Base-by-base conservation (phyloP, 768 basidiomycete genomes). In the Hirschioporus abietinus region DNA sequence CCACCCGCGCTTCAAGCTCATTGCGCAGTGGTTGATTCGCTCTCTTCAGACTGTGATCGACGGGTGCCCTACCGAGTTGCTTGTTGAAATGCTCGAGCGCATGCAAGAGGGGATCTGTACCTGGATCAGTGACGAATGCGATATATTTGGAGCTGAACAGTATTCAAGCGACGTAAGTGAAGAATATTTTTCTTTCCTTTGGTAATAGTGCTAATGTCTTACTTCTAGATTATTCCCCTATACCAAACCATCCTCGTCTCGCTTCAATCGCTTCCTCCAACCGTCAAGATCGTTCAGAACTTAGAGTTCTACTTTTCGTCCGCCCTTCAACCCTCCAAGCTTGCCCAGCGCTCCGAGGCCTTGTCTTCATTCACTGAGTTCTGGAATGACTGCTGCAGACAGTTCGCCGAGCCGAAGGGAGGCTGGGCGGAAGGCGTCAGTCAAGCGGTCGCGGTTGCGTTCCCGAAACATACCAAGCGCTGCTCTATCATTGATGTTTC, bases 81-180 rank as follows among this genome's bases (percentile, higher is more conserved):
- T 81, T 58, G 68, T 80, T 24, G 74, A 76, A 25, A 70, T 89
- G 57, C 72, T 91, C 62, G 80, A 83, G 61, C 66, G 73, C 15
- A 66, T 86, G 17, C 82, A 86, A 68, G 88, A 86, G 0, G 86
- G 88, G 10, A 63, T 90, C 26, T 72, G 78, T 58, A 69, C 80
- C 17, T 93, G 91, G 92, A 73, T 92, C 34, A 79, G 82, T 23
- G 91, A 93, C 74, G 84, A 87, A 63, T 77, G 75, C 58, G 71
- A 73, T 25, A 77, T 79, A 8, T 84, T 89, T 75, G 77, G 78
- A 15, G 77, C 77, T 34, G 82, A 83, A 26, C 87, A 89, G 63
- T 84, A 91, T 66, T 76, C 76, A 20, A 79, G 85, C 68, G 88
- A 90, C 73, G 87, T 89, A 70, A 65, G 84, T 78, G n/a, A 5